Evolutionary conservation across 108 stramenopile genomes (phyloP), one percentile per base, ranked within the genome.

Genomic region (Cyclotella sp.): DNA sequence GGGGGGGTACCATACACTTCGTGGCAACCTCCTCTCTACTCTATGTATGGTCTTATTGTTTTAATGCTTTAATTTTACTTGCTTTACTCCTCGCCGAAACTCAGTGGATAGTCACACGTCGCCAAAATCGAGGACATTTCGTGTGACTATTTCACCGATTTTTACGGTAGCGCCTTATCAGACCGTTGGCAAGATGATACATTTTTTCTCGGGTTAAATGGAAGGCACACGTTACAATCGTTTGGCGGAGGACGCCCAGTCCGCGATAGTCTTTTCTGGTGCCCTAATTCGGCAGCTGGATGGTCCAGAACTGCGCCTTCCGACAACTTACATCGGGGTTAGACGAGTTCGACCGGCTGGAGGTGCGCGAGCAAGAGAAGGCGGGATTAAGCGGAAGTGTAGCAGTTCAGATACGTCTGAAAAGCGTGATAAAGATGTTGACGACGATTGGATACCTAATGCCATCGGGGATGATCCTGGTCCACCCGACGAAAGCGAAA

Each of bases 281-380:
- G 22, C 51, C 4, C 43, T 75, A 21, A 53, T 75, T 26, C 74
- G 54, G 18, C 46, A 68, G 21, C 60, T 76, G 5, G 75, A 76
- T 34, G 52, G 68, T 46, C 24, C 55, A 26, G 55, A 57, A 13
- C 45, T 65, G 6, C 78, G 70, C 40, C 70, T 78, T 15, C 70
- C 78, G 22, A 21, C 78, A 18, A 78, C 63, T 7, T 78, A 71
- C 57, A 66, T 78, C 58, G 78, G 78, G 6, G 78, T 78, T 49
- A 63, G 78, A 41, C 78, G 69, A n/a, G 64, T 72, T 18, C 54
- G 78, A 43, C 75, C 64, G 6, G 43, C 53, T 19, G 57, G 68
- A 9, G 70, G 55, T 14, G 57, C 18, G 46, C 27, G 9, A 45
- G 39, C 10, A 19, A 24, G 43, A 44, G n/a, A 62, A 41, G 11